phyloP scores from a whole-genome alignment of 1,139 yeast species.

The Pichia sp. region DNA sequence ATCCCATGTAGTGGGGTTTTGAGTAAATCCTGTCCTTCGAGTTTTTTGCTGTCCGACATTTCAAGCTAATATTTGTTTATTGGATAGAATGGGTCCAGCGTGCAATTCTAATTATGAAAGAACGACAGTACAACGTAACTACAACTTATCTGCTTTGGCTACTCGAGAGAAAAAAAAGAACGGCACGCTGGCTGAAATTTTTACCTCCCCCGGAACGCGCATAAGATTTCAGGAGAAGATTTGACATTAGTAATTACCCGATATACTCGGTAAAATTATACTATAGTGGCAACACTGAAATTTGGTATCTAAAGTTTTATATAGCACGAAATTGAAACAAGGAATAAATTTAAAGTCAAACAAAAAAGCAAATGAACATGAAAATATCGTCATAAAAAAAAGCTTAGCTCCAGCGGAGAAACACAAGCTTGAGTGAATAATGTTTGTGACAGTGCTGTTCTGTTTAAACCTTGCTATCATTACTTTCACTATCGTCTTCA shows the following conservation, averaged over 20 bases:
- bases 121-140: too few relatives aligned
- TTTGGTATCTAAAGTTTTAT: neutral
- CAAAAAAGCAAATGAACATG: neutral
- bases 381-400: neutral
- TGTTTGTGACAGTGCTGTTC: neutral
- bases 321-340: neutral
- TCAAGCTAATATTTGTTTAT: neutral
- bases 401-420: neutral
- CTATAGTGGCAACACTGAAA: neutral
- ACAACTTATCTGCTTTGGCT: neutral
- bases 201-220: neutral
- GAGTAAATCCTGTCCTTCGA: constrained; percentile 20
- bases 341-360: neutral
- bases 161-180: neutral
- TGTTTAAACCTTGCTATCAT: neutral
- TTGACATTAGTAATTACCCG: neutral
- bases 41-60: constrained; percentile 10
- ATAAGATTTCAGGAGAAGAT: neutral
- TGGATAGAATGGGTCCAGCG: neutral
- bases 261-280: neutral
- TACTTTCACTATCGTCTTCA: neutral
- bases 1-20: constrained; percentile 57
- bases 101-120: neutral
- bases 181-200: neutral
- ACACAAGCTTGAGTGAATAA: neutral